Evolutionary conservation across 805 yeast species (phyloP).

Genomic region (Kuraishia ogatae): DNA sequence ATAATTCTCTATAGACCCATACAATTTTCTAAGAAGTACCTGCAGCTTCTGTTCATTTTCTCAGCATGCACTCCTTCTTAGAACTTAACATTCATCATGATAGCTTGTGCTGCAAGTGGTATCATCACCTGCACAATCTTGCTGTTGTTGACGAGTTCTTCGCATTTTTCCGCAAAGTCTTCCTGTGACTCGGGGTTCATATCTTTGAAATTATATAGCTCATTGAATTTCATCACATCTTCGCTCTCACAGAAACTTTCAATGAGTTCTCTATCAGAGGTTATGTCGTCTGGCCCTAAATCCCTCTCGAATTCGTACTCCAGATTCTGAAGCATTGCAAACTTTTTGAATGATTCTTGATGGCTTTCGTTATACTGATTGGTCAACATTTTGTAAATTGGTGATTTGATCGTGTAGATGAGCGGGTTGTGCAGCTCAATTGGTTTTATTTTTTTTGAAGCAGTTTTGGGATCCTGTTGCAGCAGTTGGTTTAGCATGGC

Average conservation of each 20-base stretch:
- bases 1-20: too few relatives aligned
- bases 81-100: constrained; percentile 4
- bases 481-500: constrained; percentile 14
- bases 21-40: too few relatives aligned
- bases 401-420: constrained; percentile 25
- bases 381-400: constrained; percentile 13
- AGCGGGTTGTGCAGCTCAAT: constrained; percentile 18
- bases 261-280: constrained; percentile 18
- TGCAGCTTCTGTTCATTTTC: too few relatives aligned
- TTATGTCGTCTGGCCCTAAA: constrained; percentile 10
- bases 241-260: constrained; percentile 18
- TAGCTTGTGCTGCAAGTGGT: constrained; percentile 26
- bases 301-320: constrained; percentile 25
- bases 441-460: constrained; percentile 11
- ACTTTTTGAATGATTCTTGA: constrained; percentile 18
- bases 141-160: constrained; percentile 15
- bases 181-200: background rate
- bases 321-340: constrained; percentile 24
- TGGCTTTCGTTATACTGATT: constrained; percentile 10
- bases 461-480: constrained; percentile 4
- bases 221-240: constrained; percentile 16
- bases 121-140: constrained; percentile 20
- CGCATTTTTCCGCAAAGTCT: constrained; percentile 6
- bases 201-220: constrained; percentile 6
- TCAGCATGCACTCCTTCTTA: background rate